A percentile compares a stretch with the other conserved stretches of the same genome.
These are phyloP conservation scores for Celoporthe dispersa DNA, from an alignment of 2,329 filamentous ascomycete genomes.

Conservation along the genomic window DNA sequence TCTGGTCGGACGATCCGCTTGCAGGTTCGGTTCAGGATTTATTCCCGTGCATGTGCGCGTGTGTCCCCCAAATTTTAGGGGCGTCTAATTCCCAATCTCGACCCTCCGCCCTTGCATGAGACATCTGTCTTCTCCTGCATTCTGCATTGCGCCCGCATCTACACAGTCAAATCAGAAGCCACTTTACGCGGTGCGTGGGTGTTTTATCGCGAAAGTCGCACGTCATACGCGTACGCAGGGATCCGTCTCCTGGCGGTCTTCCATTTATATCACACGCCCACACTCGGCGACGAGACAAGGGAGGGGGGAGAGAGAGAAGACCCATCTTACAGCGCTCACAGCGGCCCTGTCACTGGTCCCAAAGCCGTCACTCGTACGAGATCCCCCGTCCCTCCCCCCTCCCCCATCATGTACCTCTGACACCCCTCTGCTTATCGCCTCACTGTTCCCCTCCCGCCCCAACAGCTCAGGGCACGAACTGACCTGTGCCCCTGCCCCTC, in stretches of 20 bases:
- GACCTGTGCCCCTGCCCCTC: neutral
- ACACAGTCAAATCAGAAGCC: conserved; percentile 5
- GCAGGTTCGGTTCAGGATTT: neutral
- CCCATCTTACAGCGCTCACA: neutral
- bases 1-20: neutral
- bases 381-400: neutral
- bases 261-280: neutral
- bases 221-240: conserved; percentile 17
- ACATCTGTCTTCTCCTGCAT: conserved; percentile 9
- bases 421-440: neutral
- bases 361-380: neutral
- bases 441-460: neutral
- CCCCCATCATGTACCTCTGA: neutral
- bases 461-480: neutral
- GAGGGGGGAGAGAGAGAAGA: neutral
- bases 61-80: neutral
- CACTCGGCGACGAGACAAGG: neutral
- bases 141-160: conserved; percentile 1
- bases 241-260: neutral
- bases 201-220: conserved; percentile 15
- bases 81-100: neutral
- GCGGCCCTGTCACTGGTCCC: neutral
- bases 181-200: conserved; percentile 13
- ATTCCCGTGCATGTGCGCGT: neutral
- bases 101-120: conserved; percentile 12